Evolutionary conservation across 345 rosid genomes (phyloP).

Genomic region (Noccaea bulbosa): DNA sequence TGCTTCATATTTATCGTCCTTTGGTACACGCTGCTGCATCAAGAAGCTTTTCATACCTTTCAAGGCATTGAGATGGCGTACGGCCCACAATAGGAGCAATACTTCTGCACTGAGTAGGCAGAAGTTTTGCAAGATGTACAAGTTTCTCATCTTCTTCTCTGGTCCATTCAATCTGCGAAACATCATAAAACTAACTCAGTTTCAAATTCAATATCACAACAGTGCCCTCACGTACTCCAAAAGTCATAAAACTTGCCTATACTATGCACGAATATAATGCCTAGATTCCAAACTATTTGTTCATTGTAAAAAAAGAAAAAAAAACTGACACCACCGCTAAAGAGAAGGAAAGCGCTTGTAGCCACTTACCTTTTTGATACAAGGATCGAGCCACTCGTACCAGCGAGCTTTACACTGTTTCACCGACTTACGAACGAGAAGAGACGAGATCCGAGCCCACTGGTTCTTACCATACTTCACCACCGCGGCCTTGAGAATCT

Average conservation of each 20-base stretch:
- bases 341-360: conserved; percentile 2
- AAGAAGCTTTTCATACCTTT: conserved; percentile 94
- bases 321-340: background rate
- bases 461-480: conserved; percentile 99
- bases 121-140: conserved; percentile 97
- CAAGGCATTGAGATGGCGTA: conserved; percentile 98
- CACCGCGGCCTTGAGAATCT: conserved; percentile 96
- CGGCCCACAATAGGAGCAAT: conserved; percentile 99
- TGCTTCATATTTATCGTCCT: conserved; percentile 94
- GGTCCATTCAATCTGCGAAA: conserved; percentile 92
- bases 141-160: conserved; percentile 99
- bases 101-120: conserved; percentile 99
- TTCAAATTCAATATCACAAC: background rate
- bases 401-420: conserved; percentile 99
- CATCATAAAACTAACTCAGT: conserved; percentile 26
- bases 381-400: conserved; percentile 99
- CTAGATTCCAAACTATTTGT: conserved; percentile 1
- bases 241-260: background rate
- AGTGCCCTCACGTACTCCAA: background rate
- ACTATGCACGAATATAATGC: background rate
- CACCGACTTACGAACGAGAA: conserved; percentile 95
- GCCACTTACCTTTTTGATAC: conserved; percentile 77
- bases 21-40: conserved; percentile 90
- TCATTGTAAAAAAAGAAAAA: conserved; percentile 12
- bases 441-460: conserved; percentile 98